Conservation (phyloP, 352 stramenopile species). For the Pseudoperonospora humuli region DNA sequence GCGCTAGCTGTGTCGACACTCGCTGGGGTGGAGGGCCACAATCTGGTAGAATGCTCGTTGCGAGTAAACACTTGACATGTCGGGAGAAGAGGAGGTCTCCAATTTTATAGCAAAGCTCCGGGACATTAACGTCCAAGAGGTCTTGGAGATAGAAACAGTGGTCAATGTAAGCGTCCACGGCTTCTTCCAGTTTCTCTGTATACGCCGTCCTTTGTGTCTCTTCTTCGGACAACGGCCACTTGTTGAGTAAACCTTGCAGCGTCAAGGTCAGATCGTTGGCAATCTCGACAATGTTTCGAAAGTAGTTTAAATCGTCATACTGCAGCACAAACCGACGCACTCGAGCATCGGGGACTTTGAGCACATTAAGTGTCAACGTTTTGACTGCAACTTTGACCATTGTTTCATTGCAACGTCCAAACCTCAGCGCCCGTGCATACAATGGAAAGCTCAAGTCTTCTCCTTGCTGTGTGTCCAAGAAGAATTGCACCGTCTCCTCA, state of each 20-base stretch:
- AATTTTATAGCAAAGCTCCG: slow-evolving; percentile 76
- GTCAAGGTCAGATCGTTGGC: slow-evolving; percentile 66
- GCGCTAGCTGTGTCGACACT: slow-evolving; percentile 64
- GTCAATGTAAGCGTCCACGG: slow-evolving; percentile 75
- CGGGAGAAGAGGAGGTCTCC: slow-evolving; percentile 61
- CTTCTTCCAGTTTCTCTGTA: slow-evolving; percentile 73
- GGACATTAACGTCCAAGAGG: slow-evolving; percentile 73
- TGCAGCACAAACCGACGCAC: slow-evolving; percentile 69
- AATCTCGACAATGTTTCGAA: slow-evolving; percentile 70
- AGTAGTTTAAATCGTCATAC: slow-evolving; percentile 72
- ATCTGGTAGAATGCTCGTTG: slow-evolving; percentile 66
- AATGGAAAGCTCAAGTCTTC: slow-evolving; percentile 52
- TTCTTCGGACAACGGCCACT: slow-evolving; percentile 25
- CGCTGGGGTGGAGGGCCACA: slow-evolving; percentile 63
- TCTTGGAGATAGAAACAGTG: slow-evolving; percentile 84
- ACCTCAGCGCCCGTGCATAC: slow-evolving; percentile 62
- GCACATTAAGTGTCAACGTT: slow-evolving; percentile 81
- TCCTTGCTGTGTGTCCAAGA: slow-evolving; percentile 47
- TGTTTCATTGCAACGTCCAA: slow-evolving; percentile 64
- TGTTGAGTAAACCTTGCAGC: slow-evolving; percentile 69
- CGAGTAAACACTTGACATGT: slow-evolving; percentile 63
- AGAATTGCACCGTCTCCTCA: slow-evolving; percentile 86
- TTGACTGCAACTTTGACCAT: slow-evolving; percentile 86
- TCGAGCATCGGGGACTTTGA: slow-evolving; percentile 67
- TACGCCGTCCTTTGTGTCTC: slow-evolving; percentile 11